Base-by-base conservation (phyloP, 495 filamentous ascomycete species). In the Daldinia grandis region DNA sequence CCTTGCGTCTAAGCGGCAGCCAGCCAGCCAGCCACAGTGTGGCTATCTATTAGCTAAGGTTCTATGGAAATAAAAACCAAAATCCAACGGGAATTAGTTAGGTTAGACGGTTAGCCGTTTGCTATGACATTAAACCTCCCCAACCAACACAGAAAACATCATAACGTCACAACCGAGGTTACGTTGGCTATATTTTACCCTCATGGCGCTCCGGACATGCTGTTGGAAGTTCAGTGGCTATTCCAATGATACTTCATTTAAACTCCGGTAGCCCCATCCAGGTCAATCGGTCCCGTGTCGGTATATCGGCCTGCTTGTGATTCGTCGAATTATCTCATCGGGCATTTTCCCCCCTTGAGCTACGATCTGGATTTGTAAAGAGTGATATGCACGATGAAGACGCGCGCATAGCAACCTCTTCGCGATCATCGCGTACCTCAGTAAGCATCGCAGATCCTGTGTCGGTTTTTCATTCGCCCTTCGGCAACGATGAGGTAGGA, bases 391-490 rank as follows among this genome's bases (percentile, higher is more conserved):
- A 33, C n/a, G 19, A 47, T 33, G 30, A 55, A 12, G 27, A 21
- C 25, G 33, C 24, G 38, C 50, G 38, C 33, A 19, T 28, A 50
- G 14, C 10, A 47, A 33, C 42, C 15, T 54, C 30, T 38, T 59
- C 35, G 17, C 42, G 27, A 54, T 51, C 53, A 47, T 49, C 24
- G 27, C 15, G 12, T 58, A 15, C 27, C 25, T 60, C 59, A 64
- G 58, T 64, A 44, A 63, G 55, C 69, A 42, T 49, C 47, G 27
- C 14, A 38, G 19, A 27, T 44, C 0, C 3, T 57, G 15, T 38
- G 30, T 35, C 58, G 54, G 64, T 24, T 63, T 63, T 63, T 59
- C 53, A 33, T 30, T 67, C 63, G 63, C 49, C 17, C 61, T 72
- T 67, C 69, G 69, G 69, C 19, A 58, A 54, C 54, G 31, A 55